These are phyloP conservation scores for Rosa hybrid DNA, from an alignment of 331 rosid genomes.

Conservation along the genomic window DNA sequence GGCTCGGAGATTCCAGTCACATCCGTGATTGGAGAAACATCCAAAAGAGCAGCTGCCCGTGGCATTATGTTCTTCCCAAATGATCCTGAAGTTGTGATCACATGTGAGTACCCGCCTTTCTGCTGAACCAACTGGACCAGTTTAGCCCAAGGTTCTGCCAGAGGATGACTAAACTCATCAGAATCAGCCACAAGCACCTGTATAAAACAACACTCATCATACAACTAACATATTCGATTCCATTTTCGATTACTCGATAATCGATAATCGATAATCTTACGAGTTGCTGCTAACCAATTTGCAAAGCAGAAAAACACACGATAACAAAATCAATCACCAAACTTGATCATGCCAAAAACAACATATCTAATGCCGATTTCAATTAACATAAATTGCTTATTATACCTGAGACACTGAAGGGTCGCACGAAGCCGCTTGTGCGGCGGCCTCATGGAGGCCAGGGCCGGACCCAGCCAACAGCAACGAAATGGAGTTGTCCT, in stretches of 20 bases:
- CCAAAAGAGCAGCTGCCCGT: conserved; percentile 85
- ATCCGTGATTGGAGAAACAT: conserved; percentile 90
- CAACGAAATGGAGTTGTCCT: conserved; percentile 58
- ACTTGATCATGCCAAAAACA: not conserved
- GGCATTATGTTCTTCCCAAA: conserved; percentile 93
- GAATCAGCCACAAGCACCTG: conserved; percentile 97
- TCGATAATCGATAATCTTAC: not conserved
- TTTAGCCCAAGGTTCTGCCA: conserved; percentile 97
- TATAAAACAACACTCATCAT: conserved; percentile 27
- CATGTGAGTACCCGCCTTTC: conserved; percentile 72
- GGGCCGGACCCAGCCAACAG: conserved; percentile 89
- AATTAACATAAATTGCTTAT: not conserved
- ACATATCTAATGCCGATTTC: not conserved
- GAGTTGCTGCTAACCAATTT: not conserved
- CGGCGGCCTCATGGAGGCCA: conserved; percentile 76
- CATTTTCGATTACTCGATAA: not conserved
- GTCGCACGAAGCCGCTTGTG: conserved; percentile 63
- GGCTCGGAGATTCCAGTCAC: conserved; percentile 70
- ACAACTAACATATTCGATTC: not conserved
- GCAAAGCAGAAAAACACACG: not conserved
- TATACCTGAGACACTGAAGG: conserved; percentile 78
- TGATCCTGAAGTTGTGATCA: conserved; percentile 77
- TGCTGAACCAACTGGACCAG: conserved; percentile 78
- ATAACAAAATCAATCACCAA: not conserved
- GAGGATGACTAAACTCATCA: conserved; percentile 57